phyloP scores from a whole-genome alignment of 2,329 filamentous ascomycete species.

The Apiospora kogelbergensis region DNA sequence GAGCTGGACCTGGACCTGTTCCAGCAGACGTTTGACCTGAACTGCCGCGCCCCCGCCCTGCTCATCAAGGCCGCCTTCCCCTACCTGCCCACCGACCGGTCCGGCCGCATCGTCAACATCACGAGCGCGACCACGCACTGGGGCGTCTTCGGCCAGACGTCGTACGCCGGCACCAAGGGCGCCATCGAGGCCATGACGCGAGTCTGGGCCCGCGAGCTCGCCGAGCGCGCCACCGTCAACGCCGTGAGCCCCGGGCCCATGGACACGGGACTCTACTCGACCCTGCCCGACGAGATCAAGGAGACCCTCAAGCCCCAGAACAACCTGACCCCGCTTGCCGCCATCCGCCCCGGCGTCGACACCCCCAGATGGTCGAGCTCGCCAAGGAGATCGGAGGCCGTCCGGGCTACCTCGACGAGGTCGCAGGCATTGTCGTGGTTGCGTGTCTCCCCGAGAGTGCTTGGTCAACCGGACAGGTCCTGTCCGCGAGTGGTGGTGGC shows the following conservation, averaged over 20 bases:
- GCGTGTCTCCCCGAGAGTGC: conserved; percentile 69
- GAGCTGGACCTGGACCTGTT: conserved; percentile 67
- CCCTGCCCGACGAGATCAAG: conserved; percentile 42
- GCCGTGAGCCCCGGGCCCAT: conserved; percentile 59
- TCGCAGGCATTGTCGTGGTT: conserved; percentile 76
- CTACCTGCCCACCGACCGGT: conserved; percentile 68
- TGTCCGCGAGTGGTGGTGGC: conserved; percentile 72
- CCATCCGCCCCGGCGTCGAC: conserved; percentile 61
- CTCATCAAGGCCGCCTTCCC: conserved; percentile 72
- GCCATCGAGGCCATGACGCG: conserved; percentile 60
- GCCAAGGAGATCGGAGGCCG: conserved; percentile 55
- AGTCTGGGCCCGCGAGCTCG: conserved; percentile 58
- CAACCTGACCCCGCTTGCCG: conserved; percentile 60
- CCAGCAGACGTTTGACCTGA: conserved; percentile 71
- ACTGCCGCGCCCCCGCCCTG: conserved; percentile 78
- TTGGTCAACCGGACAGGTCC: conserved; percentile 80
- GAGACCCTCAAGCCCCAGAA: conserved; percentile 42
- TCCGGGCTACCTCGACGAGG: conserved; percentile 66
- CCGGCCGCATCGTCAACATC: conserved; percentile 55
- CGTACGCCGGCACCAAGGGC: conserved; percentile 60
- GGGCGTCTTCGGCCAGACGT: conserved; percentile 54
- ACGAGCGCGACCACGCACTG: conserved; percentile 54
- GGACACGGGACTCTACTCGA: conserved; percentile 51
- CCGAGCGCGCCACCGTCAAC: conserved; percentile 54
- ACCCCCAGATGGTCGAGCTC: conserved; percentile 59